Evolutionary conservation across 1,284 basidiomycete genomes (phyloP).

Genomic region (Athelia sp.): DNA sequence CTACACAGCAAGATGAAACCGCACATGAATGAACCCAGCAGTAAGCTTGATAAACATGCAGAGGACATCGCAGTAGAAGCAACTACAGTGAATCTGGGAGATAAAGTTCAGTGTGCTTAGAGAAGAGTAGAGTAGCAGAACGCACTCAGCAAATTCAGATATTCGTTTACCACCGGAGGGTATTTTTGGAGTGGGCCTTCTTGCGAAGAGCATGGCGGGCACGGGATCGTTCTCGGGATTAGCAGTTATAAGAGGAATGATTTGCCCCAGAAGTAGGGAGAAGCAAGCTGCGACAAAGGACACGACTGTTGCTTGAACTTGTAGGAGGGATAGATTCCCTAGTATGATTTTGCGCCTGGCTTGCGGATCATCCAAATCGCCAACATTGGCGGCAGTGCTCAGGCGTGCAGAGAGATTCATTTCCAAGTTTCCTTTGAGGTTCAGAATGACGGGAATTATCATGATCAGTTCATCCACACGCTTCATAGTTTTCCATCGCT

Average conservation of each 20-base stretch:
- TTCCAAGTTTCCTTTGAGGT: slow-evolving; percentile 95
- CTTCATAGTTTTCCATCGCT: slow-evolving; percentile 88
- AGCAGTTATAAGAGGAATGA: not conserved
- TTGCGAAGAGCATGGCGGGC: not conserved
- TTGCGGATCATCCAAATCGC: slow-evolving; percentile 76
- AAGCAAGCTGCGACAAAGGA: slow-evolving; percentile 83
- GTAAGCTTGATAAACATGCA: slow-evolving; percentile 72
- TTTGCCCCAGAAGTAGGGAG: slow-evolving; percentile 64
- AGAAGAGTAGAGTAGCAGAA: slow-evolving; percentile 9
- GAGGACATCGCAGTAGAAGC: slow-evolving; percentile 88
- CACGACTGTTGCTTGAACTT: slow-evolving; percentile 91
- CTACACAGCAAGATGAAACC: slow-evolving; percentile 78
- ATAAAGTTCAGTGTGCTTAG: slow-evolving; percentile 4
- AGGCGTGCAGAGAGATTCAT: slow-evolving; percentile 87
- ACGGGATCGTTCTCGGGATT: not conserved
- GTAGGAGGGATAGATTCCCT: slow-evolving; percentile 85
- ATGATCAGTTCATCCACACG: slow-evolving; percentile 94
- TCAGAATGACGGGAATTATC: slow-evolving; percentile 91
- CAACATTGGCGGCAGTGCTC: slow-evolving; percentile 78
- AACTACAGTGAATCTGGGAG: slow-evolving; percentile 71
- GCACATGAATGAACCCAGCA: slow-evolving; percentile 94
- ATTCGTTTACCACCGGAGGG: slow-evolving; percentile 19
- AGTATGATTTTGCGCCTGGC: slow-evolving; percentile 67
- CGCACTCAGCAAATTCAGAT: slow-evolving; percentile 52
- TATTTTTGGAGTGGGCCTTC: slow-evolving; percentile 9